Evolutionary conservation across 176 grass and related monocot genomes (phyloP).

Genomic region (Phoenix roebelenii): DNA sequence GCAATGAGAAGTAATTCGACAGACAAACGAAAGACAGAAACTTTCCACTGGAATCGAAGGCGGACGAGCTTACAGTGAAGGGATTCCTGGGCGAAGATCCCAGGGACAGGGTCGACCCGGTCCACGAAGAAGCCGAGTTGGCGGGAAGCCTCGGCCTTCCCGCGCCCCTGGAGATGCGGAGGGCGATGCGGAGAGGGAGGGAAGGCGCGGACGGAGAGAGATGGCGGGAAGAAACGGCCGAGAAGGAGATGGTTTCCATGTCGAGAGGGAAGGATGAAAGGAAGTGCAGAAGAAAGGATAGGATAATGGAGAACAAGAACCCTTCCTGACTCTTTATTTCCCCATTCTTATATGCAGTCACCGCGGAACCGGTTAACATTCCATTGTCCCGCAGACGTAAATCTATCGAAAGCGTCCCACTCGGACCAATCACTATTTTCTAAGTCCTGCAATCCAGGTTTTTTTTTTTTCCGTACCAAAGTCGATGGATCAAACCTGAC

Average conservation of each 20-base stretch:
- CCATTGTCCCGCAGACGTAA: no score
- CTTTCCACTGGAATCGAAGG: not conserved
- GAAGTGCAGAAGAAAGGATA: not conserved
- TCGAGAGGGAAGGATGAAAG: not conserved
- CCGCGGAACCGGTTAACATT: no score
- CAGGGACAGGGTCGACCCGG: constrained; percentile 16
- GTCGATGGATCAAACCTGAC: no score
- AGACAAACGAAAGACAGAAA: not conserved
- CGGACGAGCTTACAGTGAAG: constrained; percentile 27
- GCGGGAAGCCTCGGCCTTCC: not conserved
- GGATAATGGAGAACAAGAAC: constrained; percentile 5
- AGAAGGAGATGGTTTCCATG: constrained; percentile 37
- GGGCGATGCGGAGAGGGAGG: not conserved
- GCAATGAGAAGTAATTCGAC: not conserved
- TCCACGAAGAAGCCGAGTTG: constrained; percentile 8
- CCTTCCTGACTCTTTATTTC: no score
- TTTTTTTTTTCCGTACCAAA: no score
- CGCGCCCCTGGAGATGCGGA: constrained; percentile 4
- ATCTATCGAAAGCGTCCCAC: no score
- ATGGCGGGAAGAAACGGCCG: constrained; percentile 18
- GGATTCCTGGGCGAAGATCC: constrained; percentile 16
- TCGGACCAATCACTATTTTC: no score
- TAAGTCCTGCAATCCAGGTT: no score
- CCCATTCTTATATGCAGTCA: no score
- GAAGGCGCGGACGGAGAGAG: constrained; percentile 13